Evolutionary conservation across 106 monocot species (phyloP).

Genomic region (Xerophyta viscosa): DNA sequence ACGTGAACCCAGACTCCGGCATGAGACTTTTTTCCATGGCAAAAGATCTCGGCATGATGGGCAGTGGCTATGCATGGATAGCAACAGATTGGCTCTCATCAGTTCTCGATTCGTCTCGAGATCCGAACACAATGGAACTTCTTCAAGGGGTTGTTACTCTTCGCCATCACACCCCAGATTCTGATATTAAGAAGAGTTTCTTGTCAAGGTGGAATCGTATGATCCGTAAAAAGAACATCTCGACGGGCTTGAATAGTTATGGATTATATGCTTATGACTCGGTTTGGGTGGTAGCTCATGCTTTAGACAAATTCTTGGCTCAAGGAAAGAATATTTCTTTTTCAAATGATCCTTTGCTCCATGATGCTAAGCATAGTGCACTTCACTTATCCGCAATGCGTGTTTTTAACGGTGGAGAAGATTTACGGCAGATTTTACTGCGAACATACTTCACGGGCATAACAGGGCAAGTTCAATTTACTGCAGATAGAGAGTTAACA

Average conservation of each 20-base stretch:
- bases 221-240: constrained; percentile 1
- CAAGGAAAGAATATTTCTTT: constrained; percentile 19
- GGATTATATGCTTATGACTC: constrained; percentile 41
- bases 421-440: constrained; percentile 13
- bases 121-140: constrained; percentile 14
- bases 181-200: constrained; percentile 10
- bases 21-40: constrained; percentile 27
- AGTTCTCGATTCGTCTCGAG: constrained; percentile 18
- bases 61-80: constrained; percentile 44
- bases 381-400: constrained; percentile 15
- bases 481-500: constrained; percentile 19
- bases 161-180: constrained; percentile 27
- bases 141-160: constrained; percentile 32
- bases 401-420: constrained; percentile 13
- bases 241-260: constrained; percentile 18
- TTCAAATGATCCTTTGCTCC: constrained; percentile 20
- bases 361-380: constrained; percentile 13
- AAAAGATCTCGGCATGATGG: constrained; percentile 26
- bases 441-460: constrained; percentile 18
- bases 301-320: constrained; percentile 25
- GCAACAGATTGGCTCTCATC: constrained; percentile 41
- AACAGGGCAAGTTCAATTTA: constrained; percentile 24
- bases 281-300: constrained; percentile 32
- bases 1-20: constrained; percentile 42
- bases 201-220: constrained; percentile 19